phyloP scores from a whole-genome alignment of 306 rosid species.

The Betula pendula region DNA sequence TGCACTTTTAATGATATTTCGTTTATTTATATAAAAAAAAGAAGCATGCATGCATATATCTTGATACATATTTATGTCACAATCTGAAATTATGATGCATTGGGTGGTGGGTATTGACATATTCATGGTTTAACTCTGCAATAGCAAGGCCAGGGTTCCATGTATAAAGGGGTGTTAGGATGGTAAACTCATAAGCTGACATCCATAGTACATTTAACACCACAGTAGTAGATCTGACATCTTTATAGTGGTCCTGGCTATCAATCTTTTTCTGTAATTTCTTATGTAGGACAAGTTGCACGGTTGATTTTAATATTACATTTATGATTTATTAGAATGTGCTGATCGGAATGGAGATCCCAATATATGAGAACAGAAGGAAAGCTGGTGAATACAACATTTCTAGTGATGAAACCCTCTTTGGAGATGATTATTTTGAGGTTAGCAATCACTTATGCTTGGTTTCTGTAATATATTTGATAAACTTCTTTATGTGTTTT shows the following conservation, averaged over 20 bases:
- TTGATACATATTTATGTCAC: background rate
- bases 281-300: constrained; percentile 8
- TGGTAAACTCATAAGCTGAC: background rate
- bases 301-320: constrained; percentile 30
- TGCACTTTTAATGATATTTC: no score
- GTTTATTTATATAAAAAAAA: no score
- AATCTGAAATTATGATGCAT: background rate
- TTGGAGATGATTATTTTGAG: constrained; percentile 69
- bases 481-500: background rate
- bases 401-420: constrained; percentile 43
- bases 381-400: constrained; percentile 40
- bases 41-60: background rate
- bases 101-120: background rate
- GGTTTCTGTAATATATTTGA: constrained; percentile 9
- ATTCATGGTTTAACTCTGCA: background rate
- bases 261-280: constrained; percentile 5
- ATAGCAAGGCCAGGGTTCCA: background rate
- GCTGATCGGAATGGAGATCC: constrained; percentile 85
- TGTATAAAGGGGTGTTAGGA: background rate
- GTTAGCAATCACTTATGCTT: constrained; percentile 42
- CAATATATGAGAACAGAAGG: constrained; percentile 60
- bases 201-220: background rate
- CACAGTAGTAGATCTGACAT: background rate
- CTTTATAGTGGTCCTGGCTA: constrained; percentile 6
- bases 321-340: constrained; percentile 50